Base-by-base conservation (phyloP, 441 rosid species). In the Raphanus hybrid region DNA sequence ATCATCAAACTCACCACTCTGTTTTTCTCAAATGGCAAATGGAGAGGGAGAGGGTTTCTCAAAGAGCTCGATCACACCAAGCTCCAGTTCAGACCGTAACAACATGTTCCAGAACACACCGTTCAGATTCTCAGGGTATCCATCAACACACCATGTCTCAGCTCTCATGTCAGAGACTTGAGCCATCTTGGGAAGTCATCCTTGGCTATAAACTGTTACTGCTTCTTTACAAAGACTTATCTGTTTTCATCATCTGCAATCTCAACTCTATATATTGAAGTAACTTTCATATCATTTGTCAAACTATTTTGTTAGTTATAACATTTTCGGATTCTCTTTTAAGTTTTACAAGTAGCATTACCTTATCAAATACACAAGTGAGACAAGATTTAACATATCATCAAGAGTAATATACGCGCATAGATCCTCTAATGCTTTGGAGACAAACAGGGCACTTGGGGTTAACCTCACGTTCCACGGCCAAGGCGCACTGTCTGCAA, bases 391-490 rank as follows among this genome's bases (percentile, higher is more conserved):
- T 8, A 10, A 50, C 29, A 52, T 10, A 5, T 54, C 35, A 55
- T 86, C 80, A 91, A 55, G 88, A 83, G 37, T 89, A 91, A 73
- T 83, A 90, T 55, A 93, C 86, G 48, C 93, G 90, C 62, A 93
- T 82, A 2, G 98, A 88, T 73, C 79, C 85, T 39, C 85, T 57
- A 68, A 91, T 81, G 43, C 66, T 57, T 85, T 88, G 96, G 65
- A 92, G 84, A 82, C 99, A 95, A 66, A 95, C 90, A 59, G 99
- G 98, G 58, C 98, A 95, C 71, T 86, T 93, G 0, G 95, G 96
- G 35, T 83, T 64, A 29, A 39, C 54, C 62, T 83, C 93, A 2
- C 90, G 83, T 77, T 89, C 96, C 55, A 95, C 89, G 2, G 91
- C 80, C 43, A 82, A 64, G 10, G 97, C 96, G 59, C 99, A 95